phyloP scores from a whole-genome alignment of 768 basidiomycete species.

The Xanthoconium purpureum region DNA sequence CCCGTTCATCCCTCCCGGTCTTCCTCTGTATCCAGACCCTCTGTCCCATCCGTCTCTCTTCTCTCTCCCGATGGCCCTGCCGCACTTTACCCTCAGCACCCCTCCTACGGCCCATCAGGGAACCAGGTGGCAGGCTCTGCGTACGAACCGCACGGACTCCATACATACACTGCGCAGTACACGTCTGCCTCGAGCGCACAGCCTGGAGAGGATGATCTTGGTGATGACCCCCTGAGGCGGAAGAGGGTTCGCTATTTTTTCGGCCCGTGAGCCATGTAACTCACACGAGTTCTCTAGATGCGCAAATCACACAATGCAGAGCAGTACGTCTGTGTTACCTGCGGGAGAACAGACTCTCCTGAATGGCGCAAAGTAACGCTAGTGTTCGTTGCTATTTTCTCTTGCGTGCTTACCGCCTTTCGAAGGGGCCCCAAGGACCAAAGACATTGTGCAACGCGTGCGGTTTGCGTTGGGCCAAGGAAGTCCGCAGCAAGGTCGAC shows the following conservation, averaged over 20 bases:
- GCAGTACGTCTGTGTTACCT: conserved; percentile 86
- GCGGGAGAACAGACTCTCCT: conserved; percentile 92
- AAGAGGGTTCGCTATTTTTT: conserved; percentile 50
- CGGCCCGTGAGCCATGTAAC: not conserved
- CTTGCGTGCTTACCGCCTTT: conserved; percentile 16
- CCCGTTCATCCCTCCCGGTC: conserved; percentile 30
- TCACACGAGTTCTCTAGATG: conserved; percentile 14
- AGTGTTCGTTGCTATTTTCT: not conserved
- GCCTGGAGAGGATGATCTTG: conserved; percentile 39
- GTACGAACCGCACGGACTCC: conserved; percentile 22
- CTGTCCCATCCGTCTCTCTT: conserved; percentile 20
- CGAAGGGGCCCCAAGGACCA: conserved; percentile 85
- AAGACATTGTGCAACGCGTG: conserved; percentile 99
- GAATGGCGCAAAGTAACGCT: conserved; percentile 86
- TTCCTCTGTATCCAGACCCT: conserved; percentile 23
- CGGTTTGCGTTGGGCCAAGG: conserved; percentile 90
- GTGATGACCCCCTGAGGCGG: conserved; percentile 53
- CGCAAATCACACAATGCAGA: conserved; percentile 48
- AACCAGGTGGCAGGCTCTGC: conserved; percentile 9
- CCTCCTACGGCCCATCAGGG: conserved; percentile 10
- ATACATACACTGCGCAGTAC: conserved; percentile 18
- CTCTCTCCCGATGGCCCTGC: conserved; percentile 10
- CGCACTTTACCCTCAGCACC: conserved; percentile 18
- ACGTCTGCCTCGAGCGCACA: conserved; percentile 10
- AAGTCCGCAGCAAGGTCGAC: conserved; percentile 45